Conservation (phyloP, 805 yeast species). For the Candida ulmi region DNA sequence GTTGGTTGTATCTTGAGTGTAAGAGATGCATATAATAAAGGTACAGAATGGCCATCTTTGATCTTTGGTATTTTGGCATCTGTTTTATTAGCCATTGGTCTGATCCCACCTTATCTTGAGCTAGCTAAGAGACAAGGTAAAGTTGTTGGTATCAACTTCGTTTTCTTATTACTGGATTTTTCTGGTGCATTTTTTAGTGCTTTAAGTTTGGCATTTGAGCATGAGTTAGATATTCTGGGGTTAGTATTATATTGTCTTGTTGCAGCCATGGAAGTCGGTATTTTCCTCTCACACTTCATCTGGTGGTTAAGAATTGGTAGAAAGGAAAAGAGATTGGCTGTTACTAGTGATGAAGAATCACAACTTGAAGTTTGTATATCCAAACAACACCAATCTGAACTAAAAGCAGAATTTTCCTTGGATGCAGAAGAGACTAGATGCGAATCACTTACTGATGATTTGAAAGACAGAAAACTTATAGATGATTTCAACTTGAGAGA, state of each 20-base stretch:
- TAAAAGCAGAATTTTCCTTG: not conserved
- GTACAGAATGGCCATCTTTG: constrained; percentile 67
- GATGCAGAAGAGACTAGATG: not conserved
- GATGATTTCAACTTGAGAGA: too few species aligned
- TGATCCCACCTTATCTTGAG: constrained; percentile 87
- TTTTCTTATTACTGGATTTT: constrained; percentile 71
- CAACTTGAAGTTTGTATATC: too few species aligned
- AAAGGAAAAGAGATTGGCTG: constrained; percentile 1
- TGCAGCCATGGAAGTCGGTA: constrained; percentile 71
- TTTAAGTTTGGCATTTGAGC: constrained; percentile 53
- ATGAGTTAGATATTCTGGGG: constrained; percentile 76
- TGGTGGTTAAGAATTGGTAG: constrained; percentile 54
- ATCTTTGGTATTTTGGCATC: constrained; percentile 80
- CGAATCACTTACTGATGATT: not conserved
- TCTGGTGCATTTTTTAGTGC: constrained; percentile 79
- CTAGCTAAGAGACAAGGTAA: constrained; percentile 72
- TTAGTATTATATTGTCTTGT: constrained; percentile 70
- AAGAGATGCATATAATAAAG: constrained; percentile 47
- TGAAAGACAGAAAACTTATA: too few species aligned
- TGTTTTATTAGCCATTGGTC: constrained; percentile 65
- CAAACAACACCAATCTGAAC: too few species aligned
- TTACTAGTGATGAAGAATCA: not conserved
- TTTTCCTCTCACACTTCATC: constrained; percentile 59
- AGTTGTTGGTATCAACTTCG: constrained; percentile 85
- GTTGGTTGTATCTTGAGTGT: constrained; percentile 69